Percentiles rank a stretch among this genome's conserved stretches.
phyloP scores from a whole-genome alignment of 352 stramenopile species.

The Globisporangium megalacanthum region DNA sequence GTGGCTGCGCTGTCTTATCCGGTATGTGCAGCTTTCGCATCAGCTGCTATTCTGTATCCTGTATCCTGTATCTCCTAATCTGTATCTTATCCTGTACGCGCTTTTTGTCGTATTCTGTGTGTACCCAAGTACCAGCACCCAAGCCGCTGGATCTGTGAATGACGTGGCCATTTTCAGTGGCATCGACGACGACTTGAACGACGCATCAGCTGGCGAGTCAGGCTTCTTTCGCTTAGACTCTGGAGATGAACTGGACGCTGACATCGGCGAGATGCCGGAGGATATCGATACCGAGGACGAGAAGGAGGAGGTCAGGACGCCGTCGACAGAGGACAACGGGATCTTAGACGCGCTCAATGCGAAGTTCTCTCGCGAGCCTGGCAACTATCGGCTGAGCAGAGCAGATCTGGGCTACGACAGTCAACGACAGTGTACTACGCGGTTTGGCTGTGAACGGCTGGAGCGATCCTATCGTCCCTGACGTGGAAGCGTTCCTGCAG shows the following conservation, averaged over 20 bases:
- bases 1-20: too few relatives aligned
- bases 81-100: neutral
- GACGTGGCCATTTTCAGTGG: neutral
- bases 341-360: too few relatives aligned
- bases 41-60: neutral
- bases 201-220: neutral
- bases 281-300: neutral
- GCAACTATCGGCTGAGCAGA: neutral
- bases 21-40: neutral
- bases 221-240: neutral
- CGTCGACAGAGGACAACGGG: neutral
- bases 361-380: neutral
- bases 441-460: neutral
- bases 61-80: neutral
- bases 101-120: too few relatives aligned
- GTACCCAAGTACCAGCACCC: too few relatives aligned
- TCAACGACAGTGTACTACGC: neutral
- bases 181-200: neutral
- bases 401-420: neutral
- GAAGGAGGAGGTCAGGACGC: neutral
- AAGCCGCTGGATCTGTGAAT: neutral
- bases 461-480: slow-evolving; percentile 8
- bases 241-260: neutral
- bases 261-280: neutral
- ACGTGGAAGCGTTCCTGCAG: slow-evolving; percentile 7